Evolutionary conservation across 2,329 filamentous ascomycete species (phyloP), one percentile per base, ranked within the genome.

Genomic region (Hypomyces rosellus): DNA sequence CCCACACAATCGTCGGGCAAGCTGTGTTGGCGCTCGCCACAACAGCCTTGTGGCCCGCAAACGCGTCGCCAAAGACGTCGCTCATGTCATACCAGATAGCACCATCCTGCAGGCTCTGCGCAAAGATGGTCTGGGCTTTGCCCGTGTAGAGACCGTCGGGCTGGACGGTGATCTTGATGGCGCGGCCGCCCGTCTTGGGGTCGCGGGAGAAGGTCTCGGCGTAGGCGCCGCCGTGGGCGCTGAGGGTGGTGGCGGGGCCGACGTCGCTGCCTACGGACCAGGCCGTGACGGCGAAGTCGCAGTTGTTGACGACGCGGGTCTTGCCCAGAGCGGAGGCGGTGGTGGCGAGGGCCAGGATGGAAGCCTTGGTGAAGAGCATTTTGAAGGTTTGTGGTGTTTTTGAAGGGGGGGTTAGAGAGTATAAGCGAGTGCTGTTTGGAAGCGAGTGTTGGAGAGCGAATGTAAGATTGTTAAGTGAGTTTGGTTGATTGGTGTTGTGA

Each of bases 41-140:
- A 5, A 58, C 59, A 8, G 72, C 18, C 59, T 65, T 68, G 43
- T 59, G 52, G 7, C 68, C 67, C 12, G 44, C 48, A 20, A 73
- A 70, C 4, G 64, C 56, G 48, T 71, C 63, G n/a, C 70, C 70
- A 44, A 72, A 72, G 14, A 70, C 65, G 52, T 64, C 62, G 57
- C 61, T 66, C 20, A 73, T 57, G 52, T 72, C 70, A 51, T 71
- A 72, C 65, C 65, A 73, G 46, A 73, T 51, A 5, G 52, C 53
- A 46, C 38, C 52, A 48, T 56, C 57, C 45, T 68, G 63, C 33
- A 72, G 64, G 59, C 56, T 70, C 57, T 69, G 71, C 34, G 69
- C 69, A 43, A 67, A 71, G 54, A 65, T 62, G 56, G 65, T 67
- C 64, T 73, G 67, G 20, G 70, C 60, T n/a, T 64, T 63, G 53